Conservation (phyloP, 1,284 basidiomycete genomes). For the Leccinum colubrinum region DNA sequence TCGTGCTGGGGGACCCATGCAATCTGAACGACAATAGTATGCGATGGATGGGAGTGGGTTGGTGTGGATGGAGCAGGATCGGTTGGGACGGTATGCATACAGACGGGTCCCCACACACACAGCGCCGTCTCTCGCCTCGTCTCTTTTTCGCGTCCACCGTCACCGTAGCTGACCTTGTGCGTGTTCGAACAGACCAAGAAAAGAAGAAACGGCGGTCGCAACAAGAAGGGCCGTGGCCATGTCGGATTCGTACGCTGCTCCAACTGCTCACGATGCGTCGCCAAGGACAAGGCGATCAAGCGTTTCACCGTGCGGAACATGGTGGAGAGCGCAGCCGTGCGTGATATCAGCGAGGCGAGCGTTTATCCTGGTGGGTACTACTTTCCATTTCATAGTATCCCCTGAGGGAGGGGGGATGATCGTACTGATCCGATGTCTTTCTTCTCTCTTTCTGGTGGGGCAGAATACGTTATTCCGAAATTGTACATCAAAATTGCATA, state of each 20-base stretch:
- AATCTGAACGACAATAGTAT: background rate
- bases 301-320: conserved; percentile 99
- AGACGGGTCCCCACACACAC: background rate
- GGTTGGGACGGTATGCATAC: background rate
- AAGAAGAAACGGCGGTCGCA: conserved; percentile 97
- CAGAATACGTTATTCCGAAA: conserved; percentile 97
- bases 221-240: conserved; percentile 99
- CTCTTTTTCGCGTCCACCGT: background rate
- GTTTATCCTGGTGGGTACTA: conserved; percentile 76
- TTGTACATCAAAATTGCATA: conserved; percentile 99
- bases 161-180: conserved; percentile 1
- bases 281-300: conserved; percentile 99
- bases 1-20: conserved; percentile 3
- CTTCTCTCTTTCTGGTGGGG: background rate
- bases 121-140: background rate
- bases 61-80: conserved; percentile 15
- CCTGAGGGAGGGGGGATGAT: background rate
- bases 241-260: conserved; percentile 94
- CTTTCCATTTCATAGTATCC: background rate
- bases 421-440: background rate
- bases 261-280: conserved; percentile 95
- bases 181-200: conserved; percentile 83
- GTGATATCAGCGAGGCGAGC: conserved; percentile 96
- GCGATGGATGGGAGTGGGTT: conserved; percentile 11
- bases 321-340: conserved; percentile 97